Conservation (phyloP, 345 rosid genomes). For the Rhizophora mangle region DNA sequence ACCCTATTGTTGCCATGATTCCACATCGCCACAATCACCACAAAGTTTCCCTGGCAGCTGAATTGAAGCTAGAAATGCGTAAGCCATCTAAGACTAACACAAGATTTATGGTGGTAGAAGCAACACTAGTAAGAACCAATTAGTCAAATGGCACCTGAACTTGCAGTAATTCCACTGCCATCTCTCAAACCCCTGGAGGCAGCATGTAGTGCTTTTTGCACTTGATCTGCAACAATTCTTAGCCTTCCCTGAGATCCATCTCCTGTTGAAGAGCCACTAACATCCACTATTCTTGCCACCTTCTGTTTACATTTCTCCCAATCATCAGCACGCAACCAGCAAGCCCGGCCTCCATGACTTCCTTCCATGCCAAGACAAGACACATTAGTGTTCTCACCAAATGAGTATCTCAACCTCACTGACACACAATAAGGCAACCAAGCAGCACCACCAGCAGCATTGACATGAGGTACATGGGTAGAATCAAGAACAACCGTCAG, state of each 20-base stretch:
- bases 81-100: not conserved
- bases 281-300: slow-evolving; percentile 67
- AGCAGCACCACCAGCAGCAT: slow-evolving; percentile 98
- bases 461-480: slow-evolving; percentile 72
- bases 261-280: slow-evolving; percentile 40
- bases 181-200: slow-evolving; percentile 79
- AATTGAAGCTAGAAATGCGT: not conserved
- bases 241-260: slow-evolving; percentile 71
- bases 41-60: not conserved
- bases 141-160: slow-evolving; percentile 25
- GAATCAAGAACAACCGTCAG: slow-evolving; percentile 92
- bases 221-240: slow-evolving; percentile 70
- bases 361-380: slow-evolving; percentile 90
- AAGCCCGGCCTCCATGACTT: slow-evolving; percentile 94
- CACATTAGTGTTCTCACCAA: slow-evolving; percentile 60
- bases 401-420: slow-evolving; percentile 73
- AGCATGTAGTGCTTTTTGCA: slow-evolving; percentile 65
- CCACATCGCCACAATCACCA: not conserved
- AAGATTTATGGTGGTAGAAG: not conserved
- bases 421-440: slow-evolving; percentile 97
- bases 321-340: slow-evolving; percentile 75
- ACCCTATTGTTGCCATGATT: not conserved
- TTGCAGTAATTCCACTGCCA: slow-evolving; percentile 33
- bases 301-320: slow-evolving; percentile 94
- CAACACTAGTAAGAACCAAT: not conserved